Conservation (phyloP, 805 yeast genomes). For the Allodekkera sacchari region DNA sequence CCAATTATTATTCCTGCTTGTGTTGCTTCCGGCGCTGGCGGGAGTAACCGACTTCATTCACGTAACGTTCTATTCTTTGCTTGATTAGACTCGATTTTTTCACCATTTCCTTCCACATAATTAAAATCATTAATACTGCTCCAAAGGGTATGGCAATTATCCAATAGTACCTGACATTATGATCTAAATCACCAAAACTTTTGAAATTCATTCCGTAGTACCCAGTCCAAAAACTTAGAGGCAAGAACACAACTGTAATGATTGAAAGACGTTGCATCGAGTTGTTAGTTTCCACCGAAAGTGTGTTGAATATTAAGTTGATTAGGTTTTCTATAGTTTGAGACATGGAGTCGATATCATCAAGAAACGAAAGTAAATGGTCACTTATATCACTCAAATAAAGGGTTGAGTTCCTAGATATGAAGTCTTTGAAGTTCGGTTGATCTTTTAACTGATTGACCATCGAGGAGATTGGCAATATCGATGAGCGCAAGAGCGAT, state of each 20-base stretch:
- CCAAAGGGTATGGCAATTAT: constrained; percentile 35
- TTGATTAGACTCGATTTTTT: too few relatives aligned
- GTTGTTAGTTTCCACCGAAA: constrained; percentile 45
- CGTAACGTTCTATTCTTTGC: too few relatives aligned
- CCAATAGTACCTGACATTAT: constrained; percentile 39
- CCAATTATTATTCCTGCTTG: too few relatives aligned
- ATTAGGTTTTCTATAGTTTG: constrained; percentile 42
- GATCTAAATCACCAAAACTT: constrained; percentile 30
- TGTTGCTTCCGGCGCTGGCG: too few relatives aligned
- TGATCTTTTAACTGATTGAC: constrained; percentile 38
- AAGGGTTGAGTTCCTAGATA: constrained; percentile 35
- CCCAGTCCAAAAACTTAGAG: constrained; percentile 53
- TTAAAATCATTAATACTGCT: constrained; percentile 25
- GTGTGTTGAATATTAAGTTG: constrained; percentile 47
- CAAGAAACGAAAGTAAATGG: constrained; percentile 42
- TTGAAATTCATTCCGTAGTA: constrained; percentile 52
- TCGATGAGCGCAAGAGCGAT: constrained; percentile 35
- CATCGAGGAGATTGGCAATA: constrained; percentile 39
- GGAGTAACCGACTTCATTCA: too few relatives aligned
- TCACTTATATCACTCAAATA: constrained; percentile 51
- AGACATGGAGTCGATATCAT: constrained; percentile 47
- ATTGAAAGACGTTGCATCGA: constrained; percentile 47
- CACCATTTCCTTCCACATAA: constrained; percentile 24
- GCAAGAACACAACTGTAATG: constrained; percentile 51
- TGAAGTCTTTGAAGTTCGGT: constrained; percentile 17